phyloP scores from a whole-genome alignment of 2,329 filamentous ascomycete species.

The Calonectria fujianensis region DNA sequence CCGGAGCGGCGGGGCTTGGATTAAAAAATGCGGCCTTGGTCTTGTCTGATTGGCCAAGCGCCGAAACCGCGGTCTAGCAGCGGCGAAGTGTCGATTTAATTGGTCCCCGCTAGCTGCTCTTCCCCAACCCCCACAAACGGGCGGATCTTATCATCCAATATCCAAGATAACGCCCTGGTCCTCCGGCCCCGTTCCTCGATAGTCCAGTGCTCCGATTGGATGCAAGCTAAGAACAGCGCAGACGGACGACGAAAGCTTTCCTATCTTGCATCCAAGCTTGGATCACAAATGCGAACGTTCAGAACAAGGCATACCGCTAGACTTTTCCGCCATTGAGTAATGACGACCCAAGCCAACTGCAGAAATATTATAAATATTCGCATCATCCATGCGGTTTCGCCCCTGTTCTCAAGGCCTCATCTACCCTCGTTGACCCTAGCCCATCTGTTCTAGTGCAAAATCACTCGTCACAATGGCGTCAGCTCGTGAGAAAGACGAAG shows the following conservation, averaged over 20 bases:
- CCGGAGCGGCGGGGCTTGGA: neutral
- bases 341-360: neutral
- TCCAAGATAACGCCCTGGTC: slow-evolving; percentile 8
- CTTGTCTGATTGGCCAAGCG: neutral
- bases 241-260: neutral
- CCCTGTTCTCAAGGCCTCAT: no score
- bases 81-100: neutral
- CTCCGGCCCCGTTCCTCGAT: neutral
- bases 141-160: slow-evolving; percentile 6
- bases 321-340: neutral
- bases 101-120: neutral
- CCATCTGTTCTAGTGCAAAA: no score
- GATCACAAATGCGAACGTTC: neutral
- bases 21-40: neutral
- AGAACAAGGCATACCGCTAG: neutral
- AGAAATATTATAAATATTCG: neutral
- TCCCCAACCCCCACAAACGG: neutral
- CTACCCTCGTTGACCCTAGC: fast-evolving
- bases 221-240: neutral
- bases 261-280: neutral
- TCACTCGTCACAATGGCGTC: neutral
- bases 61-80: neutral
- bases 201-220: neutral
- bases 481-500: neutral
- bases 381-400: neutral